Base-by-base conservation (phyloP, 1,139 yeast species). In the Sugiyamaella novakii region DNA sequence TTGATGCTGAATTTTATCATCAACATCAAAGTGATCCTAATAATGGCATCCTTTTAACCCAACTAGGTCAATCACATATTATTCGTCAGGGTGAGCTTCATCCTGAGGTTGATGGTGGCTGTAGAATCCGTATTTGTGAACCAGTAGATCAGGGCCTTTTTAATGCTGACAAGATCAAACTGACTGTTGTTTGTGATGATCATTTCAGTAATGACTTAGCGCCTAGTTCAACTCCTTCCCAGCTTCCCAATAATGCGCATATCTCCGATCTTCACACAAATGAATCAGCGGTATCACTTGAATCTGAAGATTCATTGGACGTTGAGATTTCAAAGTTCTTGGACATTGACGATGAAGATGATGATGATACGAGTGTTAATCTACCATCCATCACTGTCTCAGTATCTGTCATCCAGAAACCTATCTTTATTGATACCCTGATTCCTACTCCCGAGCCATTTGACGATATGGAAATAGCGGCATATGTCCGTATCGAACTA, bases 91-190 rank as follows among this genome's bases (percentile, higher is more conserved):
- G 70, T 12, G 62, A 60, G 29, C 54, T 50, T 27, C 46, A 62
- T 22, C 52, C 56, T 1, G 56, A 49, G 6, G 37, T 58, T 1
- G 57, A 56, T 22, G 60, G 57, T 39, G 43, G 58, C 6, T 43
- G 35, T 27, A 21, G 49, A 14, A 76, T 86, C 3, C 64, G 78
- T 5, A 74, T 83, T 28, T 79, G 89, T 62, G 95, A 85, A 56
- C 95, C 95, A 0, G 74, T 80, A 1, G 79, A 78, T 37, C 94
- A 85, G 62, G 95, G 95, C 1, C 41, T 64, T 5, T 58, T 64
- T n/a, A 65, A 76, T 2, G 65, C 65, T 33, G 55, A 54, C 1
- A 59, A 60, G 6, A 81, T 88, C 0, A 70, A 70, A 22, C 69
- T 84, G n/a, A 75, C 81, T 1, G 66, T 84, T 43, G 76, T 82